Percentiles rank a stretch among this genome's conserved stretches.
phyloP scores from a whole-genome alignment of 83 land plant genomes.

The Picea mariana region DNA sequence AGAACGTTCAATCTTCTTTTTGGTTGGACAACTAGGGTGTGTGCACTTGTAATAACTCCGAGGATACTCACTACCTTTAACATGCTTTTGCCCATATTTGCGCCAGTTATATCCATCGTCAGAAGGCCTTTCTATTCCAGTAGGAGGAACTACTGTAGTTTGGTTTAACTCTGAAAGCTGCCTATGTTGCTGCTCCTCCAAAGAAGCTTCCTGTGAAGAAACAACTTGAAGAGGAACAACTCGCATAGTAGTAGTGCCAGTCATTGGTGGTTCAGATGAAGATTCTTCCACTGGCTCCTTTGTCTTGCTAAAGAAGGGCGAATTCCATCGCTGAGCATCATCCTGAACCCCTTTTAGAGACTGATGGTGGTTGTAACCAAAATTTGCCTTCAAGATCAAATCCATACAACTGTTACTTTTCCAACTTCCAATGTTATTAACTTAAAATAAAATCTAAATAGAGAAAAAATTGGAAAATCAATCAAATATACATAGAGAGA shows the following conservation, averaged over 20 bases:
- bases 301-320: background rate
- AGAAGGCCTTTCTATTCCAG: constrained; percentile 62
- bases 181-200: constrained; percentile 11
- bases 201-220: background rate
- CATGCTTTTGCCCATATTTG: constrained; percentile 57
- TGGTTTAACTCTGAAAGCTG: background rate
- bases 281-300: background rate
- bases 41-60: constrained; percentile 54
- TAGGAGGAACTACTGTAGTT: background rate
- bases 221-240: background rate
- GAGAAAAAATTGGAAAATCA: too few relatives aligned
- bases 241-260: background rate
- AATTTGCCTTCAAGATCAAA: background rate
- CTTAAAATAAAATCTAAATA: background rate
- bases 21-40: constrained; percentile 38
- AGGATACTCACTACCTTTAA: constrained; percentile 46
- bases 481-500: too few relatives aligned
- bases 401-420: background rate
- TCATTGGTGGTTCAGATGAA: background rate
- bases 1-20: constrained; percentile 70
- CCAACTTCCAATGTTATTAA: background rate
- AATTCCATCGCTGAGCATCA: constrained; percentile 4
- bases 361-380: constrained; percentile 5
- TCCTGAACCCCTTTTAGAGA: constrained; percentile 9
- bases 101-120: constrained; percentile 63